These are phyloP conservation scores for Lactarius akahatsu DNA, from an alignment of 768 basidiomycete genomes.

Conservation along the genomic window DNA sequence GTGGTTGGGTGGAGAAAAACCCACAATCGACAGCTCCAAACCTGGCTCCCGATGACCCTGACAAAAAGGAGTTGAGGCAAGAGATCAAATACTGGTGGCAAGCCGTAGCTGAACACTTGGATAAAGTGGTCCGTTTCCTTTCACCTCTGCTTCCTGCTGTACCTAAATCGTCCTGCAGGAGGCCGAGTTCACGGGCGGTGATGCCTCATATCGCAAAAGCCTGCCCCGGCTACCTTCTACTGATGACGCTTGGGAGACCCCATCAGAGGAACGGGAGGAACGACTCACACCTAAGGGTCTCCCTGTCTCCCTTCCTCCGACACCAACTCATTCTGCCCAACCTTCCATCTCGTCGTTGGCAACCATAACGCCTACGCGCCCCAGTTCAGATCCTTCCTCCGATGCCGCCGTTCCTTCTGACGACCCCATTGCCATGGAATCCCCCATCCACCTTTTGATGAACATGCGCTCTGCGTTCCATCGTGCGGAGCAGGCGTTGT, in stretches of 20 bases:
- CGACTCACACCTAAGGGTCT: slow-evolving; percentile 21
- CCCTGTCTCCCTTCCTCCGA: slow-evolving; percentile 30
- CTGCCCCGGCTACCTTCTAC: slow-evolving; percentile 59
- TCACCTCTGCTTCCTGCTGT: neutral
- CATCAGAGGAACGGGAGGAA: slow-evolving; percentile 34
- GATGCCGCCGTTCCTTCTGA: slow-evolving; percentile 28
- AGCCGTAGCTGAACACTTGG: slow-evolving; percentile 57
- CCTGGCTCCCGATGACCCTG: slow-evolving; percentile 34
- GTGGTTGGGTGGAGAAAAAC: slow-evolving; percentile 29
- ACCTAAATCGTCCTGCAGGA: slow-evolving; percentile 41
- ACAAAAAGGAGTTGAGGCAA: slow-evolving; percentile 50
- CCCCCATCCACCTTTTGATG: slow-evolving; percentile 44
- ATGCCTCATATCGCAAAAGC: slow-evolving; percentile 42
- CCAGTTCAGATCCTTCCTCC: neutral
- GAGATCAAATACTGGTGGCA: slow-evolving; percentile 73
- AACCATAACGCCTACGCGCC: slow-evolving; percentile 11
- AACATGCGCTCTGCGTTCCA: slow-evolving; percentile 58
- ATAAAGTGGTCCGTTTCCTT: slow-evolving; percentile 48
- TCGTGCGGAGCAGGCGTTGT: slow-evolving; percentile 56
- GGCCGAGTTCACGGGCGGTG: slow-evolving; percentile 35
- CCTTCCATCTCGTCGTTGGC: slow-evolving; percentile 24
- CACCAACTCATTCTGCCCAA: slow-evolving; percentile 25
- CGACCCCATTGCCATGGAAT: slow-evolving; percentile 29
- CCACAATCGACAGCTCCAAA: slow-evolving; percentile 5
- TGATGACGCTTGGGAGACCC: slow-evolving; percentile 51